Conservation (phyloP, 352 stramenopile genomes). For the Nothophytophthora sp. region DNA sequence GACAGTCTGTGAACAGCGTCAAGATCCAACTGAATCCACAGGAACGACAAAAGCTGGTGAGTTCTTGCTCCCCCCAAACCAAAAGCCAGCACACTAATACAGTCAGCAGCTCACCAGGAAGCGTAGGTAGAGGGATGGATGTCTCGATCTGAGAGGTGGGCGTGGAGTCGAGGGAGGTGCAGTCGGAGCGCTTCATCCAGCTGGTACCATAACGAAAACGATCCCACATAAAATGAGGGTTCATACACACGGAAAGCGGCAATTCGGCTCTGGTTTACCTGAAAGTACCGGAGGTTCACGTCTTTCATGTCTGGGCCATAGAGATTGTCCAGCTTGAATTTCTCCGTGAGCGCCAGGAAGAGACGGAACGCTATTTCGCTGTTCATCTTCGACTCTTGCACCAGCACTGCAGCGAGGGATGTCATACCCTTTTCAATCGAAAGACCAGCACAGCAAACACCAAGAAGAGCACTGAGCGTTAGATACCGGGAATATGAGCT, state of each 20-base stretch:
- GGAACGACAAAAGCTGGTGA: neutral
- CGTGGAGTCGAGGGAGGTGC: constrained; percentile 38
- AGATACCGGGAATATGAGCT: too few species aligned
- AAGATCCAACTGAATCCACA: constrained; percentile 48
- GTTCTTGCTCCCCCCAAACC: neutral
- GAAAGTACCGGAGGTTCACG: constrained; percentile 56
- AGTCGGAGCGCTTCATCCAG: constrained; percentile 43
- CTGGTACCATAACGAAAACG: too few species aligned
- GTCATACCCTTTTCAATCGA: constrained; percentile 52
- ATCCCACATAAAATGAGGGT: too few species aligned
- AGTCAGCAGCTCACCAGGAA: constrained; percentile 29
- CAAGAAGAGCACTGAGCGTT: too few species aligned
- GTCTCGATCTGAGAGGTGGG: constrained; percentile 40
- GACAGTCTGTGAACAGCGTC: constrained; percentile 54
- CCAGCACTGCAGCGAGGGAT: constrained; percentile 36
- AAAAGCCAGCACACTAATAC: neutral
- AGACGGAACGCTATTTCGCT: constrained; percentile 48
- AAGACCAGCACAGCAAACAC: too few species aligned
- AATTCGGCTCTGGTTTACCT: too few species aligned
- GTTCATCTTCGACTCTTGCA: constrained; percentile 50
- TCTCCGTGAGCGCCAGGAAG: constrained; percentile 52
- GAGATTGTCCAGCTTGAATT: constrained; percentile 48
- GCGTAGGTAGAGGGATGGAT: constrained; percentile 54
- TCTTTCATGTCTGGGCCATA: constrained; percentile 55
- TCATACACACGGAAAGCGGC: too few species aligned